These are phyloP conservation scores for Kalanchoe fedtschenkoi DNA, from an alignment of 164 flowering plant species.

Conservation along the genomic window DNA sequence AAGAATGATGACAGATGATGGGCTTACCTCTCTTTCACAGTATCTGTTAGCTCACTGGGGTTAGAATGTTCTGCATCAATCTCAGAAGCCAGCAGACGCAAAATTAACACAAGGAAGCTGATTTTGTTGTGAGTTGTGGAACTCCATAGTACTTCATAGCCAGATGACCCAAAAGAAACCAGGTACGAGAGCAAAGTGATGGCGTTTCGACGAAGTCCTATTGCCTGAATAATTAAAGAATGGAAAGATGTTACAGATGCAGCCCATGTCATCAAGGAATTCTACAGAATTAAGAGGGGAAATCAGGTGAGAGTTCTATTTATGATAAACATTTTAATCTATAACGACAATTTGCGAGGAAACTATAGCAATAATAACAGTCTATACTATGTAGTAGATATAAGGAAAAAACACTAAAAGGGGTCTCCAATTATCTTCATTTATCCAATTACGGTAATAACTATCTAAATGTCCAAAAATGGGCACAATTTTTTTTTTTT, in stretches of 20 bases:
- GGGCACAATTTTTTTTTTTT: neutral
- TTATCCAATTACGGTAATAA: too few species aligned
- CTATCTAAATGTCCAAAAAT: too few species aligned
- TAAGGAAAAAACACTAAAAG: too few species aligned
- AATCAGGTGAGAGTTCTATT: neutral
- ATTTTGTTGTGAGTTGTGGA: slow-evolving; percentile 23
- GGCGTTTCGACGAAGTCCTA: slow-evolving; percentile 57
- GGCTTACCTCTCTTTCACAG: slow-evolving; percentile 52
- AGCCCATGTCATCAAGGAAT: neutral
- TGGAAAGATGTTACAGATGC: neutral
- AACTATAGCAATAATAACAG: neutral
- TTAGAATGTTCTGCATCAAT: slow-evolving; percentile 39
- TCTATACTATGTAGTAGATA: too few species aligned
- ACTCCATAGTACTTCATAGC: slow-evolving; percentile 46
- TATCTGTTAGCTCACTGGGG: slow-evolving; percentile 23
- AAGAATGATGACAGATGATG: neutral
- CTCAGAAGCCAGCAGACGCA: slow-evolving; percentile 52
- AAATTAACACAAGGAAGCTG: slow-evolving; percentile 47
- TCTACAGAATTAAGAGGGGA: neutral
- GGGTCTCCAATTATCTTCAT: too few species aligned
- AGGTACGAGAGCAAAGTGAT: slow-evolving; percentile 59
- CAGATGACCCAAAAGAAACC: slow-evolving; percentile 66
- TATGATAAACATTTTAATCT: neutral
- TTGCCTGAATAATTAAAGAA: slow-evolving; percentile 37
- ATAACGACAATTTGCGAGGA: neutral